Percentiles rank a stretch among this genome's conserved stretches.
These are phyloP conservation scores for Rhododendron ferrugineum DNA, from an alignment of 148 eudicot genomes.

Conservation along the genomic window DNA sequence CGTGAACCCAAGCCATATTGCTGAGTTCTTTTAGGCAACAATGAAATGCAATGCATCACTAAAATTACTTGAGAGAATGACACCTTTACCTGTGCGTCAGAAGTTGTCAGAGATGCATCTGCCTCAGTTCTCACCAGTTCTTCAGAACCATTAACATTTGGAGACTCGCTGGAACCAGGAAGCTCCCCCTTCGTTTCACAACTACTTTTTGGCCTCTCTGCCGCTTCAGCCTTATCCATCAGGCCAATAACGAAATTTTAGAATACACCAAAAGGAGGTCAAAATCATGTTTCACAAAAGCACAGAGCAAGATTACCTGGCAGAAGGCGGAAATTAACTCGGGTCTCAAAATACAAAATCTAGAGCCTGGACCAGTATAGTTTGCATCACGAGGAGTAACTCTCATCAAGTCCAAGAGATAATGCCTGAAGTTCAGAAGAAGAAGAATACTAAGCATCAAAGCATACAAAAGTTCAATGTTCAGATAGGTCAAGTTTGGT, in stretches of 20 bases:
- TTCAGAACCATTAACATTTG: slow-evolving; percentile 31
- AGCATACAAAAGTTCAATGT: neutral
- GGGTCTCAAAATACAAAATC: slow-evolving; percentile 94
- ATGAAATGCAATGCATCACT: neutral
- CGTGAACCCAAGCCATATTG: neutral
- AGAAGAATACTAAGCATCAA: slow-evolving; percentile 1
- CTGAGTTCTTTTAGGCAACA: neutral
- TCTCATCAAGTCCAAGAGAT: slow-evolving; percentile 97
- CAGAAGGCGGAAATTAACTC: slow-evolving; percentile 81
- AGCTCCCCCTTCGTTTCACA: slow-evolving; percentile 25
- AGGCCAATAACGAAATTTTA: slow-evolving; percentile 7
- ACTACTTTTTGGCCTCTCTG: slow-evolving; percentile 30
- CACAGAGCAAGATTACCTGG: slow-evolving; percentile 39
- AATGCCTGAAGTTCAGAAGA: slow-evolving; percentile 54
- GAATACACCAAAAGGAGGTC: neutral
- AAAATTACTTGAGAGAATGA: neutral
- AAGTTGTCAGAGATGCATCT: slow-evolving; percentile 20
- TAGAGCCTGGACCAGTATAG: slow-evolving; percentile 76
- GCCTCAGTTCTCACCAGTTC: slow-evolving; percentile 18
- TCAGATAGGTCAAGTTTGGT: neutral
- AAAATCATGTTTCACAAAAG: neutral
- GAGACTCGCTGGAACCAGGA: slow-evolving; percentile 33
- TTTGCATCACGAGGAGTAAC: slow-evolving; percentile 99
- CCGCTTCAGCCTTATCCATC: slow-evolving; percentile 56
- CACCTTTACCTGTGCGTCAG: slow-evolving; percentile 33